Conservation (phyloP, 1,139 yeast species). For the Blastobotrys aristatus region DNA sequence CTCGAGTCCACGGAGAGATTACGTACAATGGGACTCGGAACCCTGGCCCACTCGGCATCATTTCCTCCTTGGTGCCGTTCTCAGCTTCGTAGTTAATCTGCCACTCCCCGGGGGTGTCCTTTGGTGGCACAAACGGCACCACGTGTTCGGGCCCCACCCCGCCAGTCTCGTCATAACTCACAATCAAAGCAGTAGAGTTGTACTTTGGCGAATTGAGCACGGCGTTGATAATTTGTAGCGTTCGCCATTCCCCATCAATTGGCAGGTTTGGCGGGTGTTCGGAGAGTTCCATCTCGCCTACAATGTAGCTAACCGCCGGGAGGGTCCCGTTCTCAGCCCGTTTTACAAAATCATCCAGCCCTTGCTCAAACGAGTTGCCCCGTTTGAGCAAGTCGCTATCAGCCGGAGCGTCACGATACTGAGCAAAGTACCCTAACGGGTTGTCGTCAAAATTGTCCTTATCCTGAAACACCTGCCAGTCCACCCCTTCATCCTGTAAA, state of each 20-base stretch:
- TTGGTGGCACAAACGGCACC: slow-evolving; percentile 20
- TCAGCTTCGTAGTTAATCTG: slow-evolving; percentile 15
- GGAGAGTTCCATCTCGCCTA: slow-evolving; percentile 25
- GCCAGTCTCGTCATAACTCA: slow-evolving; percentile 28
- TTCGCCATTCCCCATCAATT: slow-evolving; percentile 26
- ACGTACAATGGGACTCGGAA: slow-evolving; percentile 26
- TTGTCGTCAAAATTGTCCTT: slow-evolving; percentile 26
- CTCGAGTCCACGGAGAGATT: slow-evolving; percentile 28
- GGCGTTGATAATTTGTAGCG: slow-evolving; percentile 23
- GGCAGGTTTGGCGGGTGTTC: slow-evolving; percentile 27
- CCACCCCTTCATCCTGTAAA: slow-evolving; percentile 21
- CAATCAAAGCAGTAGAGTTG: slow-evolving; percentile 23
- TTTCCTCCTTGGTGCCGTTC: slow-evolving; percentile 13
- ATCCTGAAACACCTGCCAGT: slow-evolving; percentile 27
- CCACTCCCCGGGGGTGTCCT: slow-evolving; percentile 28
- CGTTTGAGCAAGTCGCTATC: slow-evolving; percentile 18
- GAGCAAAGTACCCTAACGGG: slow-evolving; percentile 23
- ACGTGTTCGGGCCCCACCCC: slow-evolving; percentile 31
- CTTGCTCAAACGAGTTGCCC: slow-evolving; percentile 24
- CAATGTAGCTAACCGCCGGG: slow-evolving; percentile 25
- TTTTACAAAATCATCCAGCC: slow-evolving; percentile 21
- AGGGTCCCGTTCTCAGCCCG: slow-evolving; percentile 24
- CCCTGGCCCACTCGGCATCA: slow-evolving; percentile 28
- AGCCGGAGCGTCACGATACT: slow-evolving; percentile 19
- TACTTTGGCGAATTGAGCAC: slow-evolving; percentile 22